Percentiles rank a stretch among this genome's conserved stretches.
phyloP scores from a whole-genome alignment of 2,329 filamentous ascomycete species.

The Cladophialophora psammophila region DNA sequence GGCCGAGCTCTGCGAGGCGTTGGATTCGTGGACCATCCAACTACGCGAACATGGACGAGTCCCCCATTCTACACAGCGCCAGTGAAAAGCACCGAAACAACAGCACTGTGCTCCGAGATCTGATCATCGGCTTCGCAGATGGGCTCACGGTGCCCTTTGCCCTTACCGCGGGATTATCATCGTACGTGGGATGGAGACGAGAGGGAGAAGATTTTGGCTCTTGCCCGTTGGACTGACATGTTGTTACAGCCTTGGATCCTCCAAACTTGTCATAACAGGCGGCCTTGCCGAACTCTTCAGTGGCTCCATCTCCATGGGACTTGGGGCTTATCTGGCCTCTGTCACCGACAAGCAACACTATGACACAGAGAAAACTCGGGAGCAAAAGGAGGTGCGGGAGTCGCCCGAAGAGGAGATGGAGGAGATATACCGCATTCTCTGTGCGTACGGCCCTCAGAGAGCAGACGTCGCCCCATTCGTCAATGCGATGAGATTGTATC shows the following conservation, averaged over 20 bases:
- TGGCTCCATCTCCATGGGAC: constrained; percentile 78
- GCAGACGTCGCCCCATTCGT: constrained; percentile 56
- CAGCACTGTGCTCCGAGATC: constrained; percentile 51
- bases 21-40: background rate
- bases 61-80: background rate
- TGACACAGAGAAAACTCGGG: constrained; percentile 56
- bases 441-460: constrained; percentile 57
- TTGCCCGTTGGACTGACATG: background rate
- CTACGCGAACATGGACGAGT: background rate
- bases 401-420: constrained; percentile 56
- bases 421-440: constrained; percentile 55
- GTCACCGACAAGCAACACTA: constrained; percentile 51
- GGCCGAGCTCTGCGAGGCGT: background rate
- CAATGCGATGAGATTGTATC: constrained; percentile 58
- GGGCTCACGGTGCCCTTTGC: constrained; percentile 82
- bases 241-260: constrained; percentile 60
- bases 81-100: constrained; percentile 13
- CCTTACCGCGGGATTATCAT: constrained; percentile 71
- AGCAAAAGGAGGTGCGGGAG: constrained; percentile 53
- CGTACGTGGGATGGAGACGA: constrained; percentile 35
- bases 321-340: constrained; percentile 75
- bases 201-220: background rate
- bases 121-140: constrained; percentile 78
- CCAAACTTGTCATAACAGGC: constrained; percentile 72
- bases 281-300: constrained; percentile 78